Evolutionary conservation across 768 basidiomycete species (phyloP).

Genomic region (Tricholoma bakamatsutake): DNA sequence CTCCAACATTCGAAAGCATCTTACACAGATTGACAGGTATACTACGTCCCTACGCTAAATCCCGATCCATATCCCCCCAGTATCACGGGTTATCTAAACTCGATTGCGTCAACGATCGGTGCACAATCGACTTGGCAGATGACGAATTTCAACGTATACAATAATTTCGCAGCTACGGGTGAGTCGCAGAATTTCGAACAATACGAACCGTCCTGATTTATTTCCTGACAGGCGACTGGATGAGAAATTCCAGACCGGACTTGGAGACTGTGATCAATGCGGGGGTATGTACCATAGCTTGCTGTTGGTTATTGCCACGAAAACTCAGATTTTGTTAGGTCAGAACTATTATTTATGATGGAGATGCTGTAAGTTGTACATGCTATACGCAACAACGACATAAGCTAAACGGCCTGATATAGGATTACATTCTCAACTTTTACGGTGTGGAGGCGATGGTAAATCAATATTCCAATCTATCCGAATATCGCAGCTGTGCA

Average conservation of each 20-base stretch:
- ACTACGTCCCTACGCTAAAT: conserved; percentile 40
- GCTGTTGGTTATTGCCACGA: background rate
- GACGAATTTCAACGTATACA: conserved; percentile 37
- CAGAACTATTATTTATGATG: conserved; percentile 47
- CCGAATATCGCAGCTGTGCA: background rate
- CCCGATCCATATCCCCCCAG: conserved; percentile 48
- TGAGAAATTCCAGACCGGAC: conserved; percentile 41
- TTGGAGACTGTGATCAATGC: conserved; percentile 55
- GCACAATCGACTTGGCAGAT: conserved; percentile 38
- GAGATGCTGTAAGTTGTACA: conserved; percentile 43
- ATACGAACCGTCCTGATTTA: background rate
- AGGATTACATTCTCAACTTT: conserved; percentile 52
- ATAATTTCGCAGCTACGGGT: conserved; percentile 45
- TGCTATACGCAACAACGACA: background rate
- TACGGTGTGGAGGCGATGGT: conserved; percentile 56
- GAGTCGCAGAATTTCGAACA: conserved; percentile 11
- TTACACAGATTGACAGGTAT: conserved; percentile 25
- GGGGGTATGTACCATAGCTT: conserved; percentile 29
- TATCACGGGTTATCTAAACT: conserved; percentile 26
- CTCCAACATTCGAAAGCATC: too few species aligned
- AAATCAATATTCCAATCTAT: background rate
- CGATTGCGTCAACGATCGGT: conserved; percentile 33
- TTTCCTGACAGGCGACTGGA: conserved; percentile 45
- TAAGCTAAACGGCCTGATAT: background rate
- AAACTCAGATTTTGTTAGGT: conserved; percentile 16